Evolutionary conservation across 2,329 filamentous ascomycete genomes (phyloP), one percentile per base, ranked within the genome.

Genomic region (Penicillium sp.): DNA sequence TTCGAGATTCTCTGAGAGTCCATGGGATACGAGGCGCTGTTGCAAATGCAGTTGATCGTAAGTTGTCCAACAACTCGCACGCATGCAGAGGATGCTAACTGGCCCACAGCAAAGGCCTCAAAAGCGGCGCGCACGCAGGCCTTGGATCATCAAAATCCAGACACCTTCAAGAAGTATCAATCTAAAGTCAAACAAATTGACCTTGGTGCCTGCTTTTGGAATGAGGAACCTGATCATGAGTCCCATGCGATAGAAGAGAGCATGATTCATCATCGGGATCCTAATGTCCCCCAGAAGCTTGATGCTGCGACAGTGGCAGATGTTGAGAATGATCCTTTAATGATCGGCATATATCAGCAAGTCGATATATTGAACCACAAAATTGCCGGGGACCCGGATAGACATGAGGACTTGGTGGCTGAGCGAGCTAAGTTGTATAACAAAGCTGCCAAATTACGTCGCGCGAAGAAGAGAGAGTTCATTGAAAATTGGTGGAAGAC

Each of bases 101-200:
- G 3, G 21, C 49, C 21, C 21, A 50, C 49, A 65, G 61, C 50
- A 23, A 63, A 65, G 29, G 61, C 61, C 38, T 57, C 26, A 7
- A 56, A 60, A 51, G 68, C 67, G 11, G 66, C 60, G 29, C 47
- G 44, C n/a, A 50, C 65, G 8, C 50, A 71, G 57, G 65, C 62
- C 11, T 60, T 71, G 55, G 31, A 70, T 49, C 38, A 71, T 30
- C 23, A 66, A 47, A 67, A 67, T 44, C 53, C 67, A 52, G 15
- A 68, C 17, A 68, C 54, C 5, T 69, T 60, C 44, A 9, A 66
- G 3, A 70, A 68, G 62, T 72, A 72, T 47, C 44, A 70, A 44
- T 61, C 60, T 35, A 13, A 15, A 15, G 49, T 71, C 0, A 72
- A 71, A 53, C 35, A 49, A 3, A 26, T 71, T 15, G 66, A 72